phyloP scores from a whole-genome alignment of 1,284 basidiomycete genomes.

The Nidula niveotomentosa region DNA sequence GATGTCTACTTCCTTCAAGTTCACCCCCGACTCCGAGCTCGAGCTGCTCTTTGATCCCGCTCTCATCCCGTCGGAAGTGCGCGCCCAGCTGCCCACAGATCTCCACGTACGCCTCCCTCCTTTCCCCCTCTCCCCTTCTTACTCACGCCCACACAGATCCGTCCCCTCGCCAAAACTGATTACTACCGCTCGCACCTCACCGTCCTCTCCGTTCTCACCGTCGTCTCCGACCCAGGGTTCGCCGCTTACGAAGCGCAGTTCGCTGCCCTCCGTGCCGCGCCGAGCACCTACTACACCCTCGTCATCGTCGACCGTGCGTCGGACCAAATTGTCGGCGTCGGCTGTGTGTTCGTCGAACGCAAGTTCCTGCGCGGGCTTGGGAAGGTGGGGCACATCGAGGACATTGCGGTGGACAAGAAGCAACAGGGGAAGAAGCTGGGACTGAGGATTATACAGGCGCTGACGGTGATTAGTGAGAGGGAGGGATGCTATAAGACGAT shows the following conservation, averaged over 20 bases:
- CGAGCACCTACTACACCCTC: conserved; percentile 79
- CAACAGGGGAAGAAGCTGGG: conserved; percentile 93
- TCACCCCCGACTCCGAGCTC: conserved; percentile 71
- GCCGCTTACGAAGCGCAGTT: conserved; percentile 72
- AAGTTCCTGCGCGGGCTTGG: conserved; percentile 89
- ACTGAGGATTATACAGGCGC: conserved; percentile 80
- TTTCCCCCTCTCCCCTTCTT: not conserved
- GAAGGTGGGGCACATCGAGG: conserved; percentile 93
- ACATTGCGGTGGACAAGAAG: conserved; percentile 89
- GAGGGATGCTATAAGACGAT: conserved; percentile 95
- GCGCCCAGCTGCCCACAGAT: conserved; percentile 48
- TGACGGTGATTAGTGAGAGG: conserved; percentile 78
- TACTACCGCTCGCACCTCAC: conserved; percentile 82
- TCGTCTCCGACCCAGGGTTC: conserved; percentile 76
- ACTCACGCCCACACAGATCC: conserved; percentile 78
- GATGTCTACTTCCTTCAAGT: conserved; percentile 13
- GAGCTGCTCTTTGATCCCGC: conserved; percentile 75
- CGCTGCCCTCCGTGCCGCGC: conserved; percentile 49
- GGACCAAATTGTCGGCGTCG: conserved; percentile 85
- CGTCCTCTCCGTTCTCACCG: conserved; percentile 81
- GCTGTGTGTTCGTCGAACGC: conserved; percentile 85
- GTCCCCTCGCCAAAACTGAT: conserved; percentile 87
- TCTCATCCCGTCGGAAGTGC: conserved; percentile 64
- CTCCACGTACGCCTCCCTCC: conserved; percentile 23
- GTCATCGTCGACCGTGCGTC: conserved; percentile 78